Conservation (phyloP, 2,329 filamentous ascomycete species). For the Mycosphaerella arachidis region DNA sequence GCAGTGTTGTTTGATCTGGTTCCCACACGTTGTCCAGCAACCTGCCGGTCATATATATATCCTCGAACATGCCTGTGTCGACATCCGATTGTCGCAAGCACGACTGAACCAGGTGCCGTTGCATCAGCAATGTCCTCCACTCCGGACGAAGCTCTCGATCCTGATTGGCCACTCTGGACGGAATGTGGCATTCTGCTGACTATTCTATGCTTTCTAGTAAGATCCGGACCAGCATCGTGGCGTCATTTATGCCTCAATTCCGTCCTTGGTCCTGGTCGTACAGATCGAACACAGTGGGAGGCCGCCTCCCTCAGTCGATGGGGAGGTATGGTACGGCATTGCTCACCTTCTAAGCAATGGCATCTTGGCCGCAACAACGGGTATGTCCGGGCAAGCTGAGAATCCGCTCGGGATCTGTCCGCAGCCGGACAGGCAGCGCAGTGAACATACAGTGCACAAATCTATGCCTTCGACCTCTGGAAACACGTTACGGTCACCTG, state of each 20-base stretch:
- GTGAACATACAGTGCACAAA: too few species aligned
- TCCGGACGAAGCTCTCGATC: background rate
- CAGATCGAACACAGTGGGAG: too few species aligned
- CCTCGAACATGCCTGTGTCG: background rate
- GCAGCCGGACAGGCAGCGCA: too few species aligned
- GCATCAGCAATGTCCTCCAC: background rate
- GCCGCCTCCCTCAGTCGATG: too few species aligned
- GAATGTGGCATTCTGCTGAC: background rate
- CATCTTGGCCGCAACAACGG: too few species aligned
- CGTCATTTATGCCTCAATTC: background rate
- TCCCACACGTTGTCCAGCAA: background rate
- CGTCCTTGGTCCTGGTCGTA: too few species aligned
- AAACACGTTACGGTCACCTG: too few species aligned
- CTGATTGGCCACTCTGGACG: background rate
- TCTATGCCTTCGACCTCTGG: too few species aligned
- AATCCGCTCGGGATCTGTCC: too few species aligned
- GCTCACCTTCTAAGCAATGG: too few species aligned
- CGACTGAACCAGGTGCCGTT: background rate
- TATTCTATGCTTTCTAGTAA: background rate
- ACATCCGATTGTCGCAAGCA: background rate
- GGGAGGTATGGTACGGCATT: too few species aligned
- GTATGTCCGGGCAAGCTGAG: too few species aligned
- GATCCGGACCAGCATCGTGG: background rate
- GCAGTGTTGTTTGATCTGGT: background rate
- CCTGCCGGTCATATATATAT: background rate